These are phyloP conservation scores for Parvularia atlantis DNA, from an alignment of 78 protist genomes.

Conservation along the genomic window DNA sequence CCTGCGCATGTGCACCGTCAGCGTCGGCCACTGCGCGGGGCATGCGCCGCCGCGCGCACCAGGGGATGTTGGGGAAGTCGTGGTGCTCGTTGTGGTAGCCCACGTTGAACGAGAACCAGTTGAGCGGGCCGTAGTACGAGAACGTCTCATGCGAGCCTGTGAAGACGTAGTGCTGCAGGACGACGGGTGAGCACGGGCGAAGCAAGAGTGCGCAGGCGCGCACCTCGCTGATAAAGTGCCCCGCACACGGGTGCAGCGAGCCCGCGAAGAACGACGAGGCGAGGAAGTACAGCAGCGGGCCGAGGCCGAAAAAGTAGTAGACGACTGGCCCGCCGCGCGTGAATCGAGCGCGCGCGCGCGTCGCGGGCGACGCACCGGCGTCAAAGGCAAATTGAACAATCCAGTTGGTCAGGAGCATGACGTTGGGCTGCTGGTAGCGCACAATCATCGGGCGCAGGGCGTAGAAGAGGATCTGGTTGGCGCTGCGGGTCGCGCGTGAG, in stretches of 20 bases:
- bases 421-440: conserved; percentile 22
- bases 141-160: conserved; percentile 69
- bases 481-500: too few relatives aligned
- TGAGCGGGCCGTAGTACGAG: conserved; percentile 74
- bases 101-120: conserved; percentile 64
- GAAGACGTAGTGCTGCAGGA: conserved; percentile 64
- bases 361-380: too few relatives aligned
- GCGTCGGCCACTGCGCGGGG: too few relatives aligned
- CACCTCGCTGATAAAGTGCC: conserved; percentile 82
- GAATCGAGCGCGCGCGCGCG: too few relatives aligned
- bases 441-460: conserved; percentile 61
- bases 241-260: conserved; percentile 68
- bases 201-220: too few relatives aligned
- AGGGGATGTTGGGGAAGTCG: conserved; percentile 78
- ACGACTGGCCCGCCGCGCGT: too few relatives aligned
- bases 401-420: conserved; percentile 31
- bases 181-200: too few relatives aligned
- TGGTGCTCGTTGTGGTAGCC: conserved; percentile 93
- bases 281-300: conserved; percentile 39
- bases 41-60: too few relatives aligned
- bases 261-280: conserved; percentile 42
- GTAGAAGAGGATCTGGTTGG: conserved; percentile 51
- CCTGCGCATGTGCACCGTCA: too few relatives aligned
- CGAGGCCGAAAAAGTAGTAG: conserved; percentile 30
- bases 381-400: conserved; percentile 24